Evolutionary conservation across 2,329 filamentous ascomycete genomes (phyloP), one percentile per base, ranked within the genome.

Genomic region (Trichoderma arundinaceum): DNA sequence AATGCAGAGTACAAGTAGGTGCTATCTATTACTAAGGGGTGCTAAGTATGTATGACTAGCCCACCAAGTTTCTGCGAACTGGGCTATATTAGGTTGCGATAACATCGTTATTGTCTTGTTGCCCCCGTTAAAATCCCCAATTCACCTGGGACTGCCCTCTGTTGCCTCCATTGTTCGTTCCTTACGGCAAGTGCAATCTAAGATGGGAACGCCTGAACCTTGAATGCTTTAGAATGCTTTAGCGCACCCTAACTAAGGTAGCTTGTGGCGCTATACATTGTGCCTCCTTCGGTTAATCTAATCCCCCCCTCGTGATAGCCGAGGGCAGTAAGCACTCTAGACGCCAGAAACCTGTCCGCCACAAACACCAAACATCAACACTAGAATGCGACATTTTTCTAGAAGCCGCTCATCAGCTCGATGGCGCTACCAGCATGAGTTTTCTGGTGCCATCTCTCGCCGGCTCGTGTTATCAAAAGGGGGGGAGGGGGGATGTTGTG

Each of bases 301-400:
- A 33, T 22, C 38, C 38, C 46, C 41, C 41, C 49, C 6, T 46
- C 15, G 41, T 46, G 49, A 56, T 64, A 39, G 49, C 49, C 39
- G 51, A 56, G 32, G 39, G 39, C 60, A 41, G 9, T 48, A 38
- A 19, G 46, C 63, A 33, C 33, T 44, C 57, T 13, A 41, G 43
- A 43, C 17, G 35, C 54, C 35, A 43, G 59, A 17, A 32, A 39
- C 3, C 44, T 49, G 44, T 28, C 48, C 64, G 19, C 64, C 56
- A 39, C 57, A 49, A 52, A 9, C n/a, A 17, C 39, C 33, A 17
- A 33, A 43, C 10, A 15, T 15, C 43, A 43, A 41, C 57, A 59
- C 64, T 66, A 66, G 57, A 66, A 66, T 66, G 64, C 64, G 64
- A 66, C 10, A 62, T 56, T 66, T 62, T 49, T 66, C 64, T 62